A percentile compares a stretch with the other conserved stretches of the same genome.
phyloP scores from a whole-genome alignment of 805 yeast species.

The Lachancea sp. region DNA sequence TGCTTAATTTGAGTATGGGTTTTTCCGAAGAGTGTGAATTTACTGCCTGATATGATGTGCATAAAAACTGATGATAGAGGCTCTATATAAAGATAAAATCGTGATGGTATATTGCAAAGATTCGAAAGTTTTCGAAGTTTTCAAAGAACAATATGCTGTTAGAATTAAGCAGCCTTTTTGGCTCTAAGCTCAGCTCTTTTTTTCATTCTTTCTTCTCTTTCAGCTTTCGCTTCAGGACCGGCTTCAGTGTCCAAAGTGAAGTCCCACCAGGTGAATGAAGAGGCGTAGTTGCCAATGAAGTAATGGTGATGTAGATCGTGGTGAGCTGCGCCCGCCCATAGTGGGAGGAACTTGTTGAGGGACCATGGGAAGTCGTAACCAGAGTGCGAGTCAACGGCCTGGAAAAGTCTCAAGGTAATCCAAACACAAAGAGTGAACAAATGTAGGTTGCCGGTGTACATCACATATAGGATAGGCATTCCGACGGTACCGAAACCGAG shows the following conservation, averaged over 20 bases:
- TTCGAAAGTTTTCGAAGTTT: too few relatives aligned
- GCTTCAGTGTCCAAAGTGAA: constrained; percentile 81
- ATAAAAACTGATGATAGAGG: not conserved
- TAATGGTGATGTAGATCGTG: constrained; percentile 96
- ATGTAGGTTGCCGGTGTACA: constrained; percentile 70
- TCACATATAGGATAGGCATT: constrained; percentile 80
- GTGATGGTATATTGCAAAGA: not conserved
- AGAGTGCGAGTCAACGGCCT: constrained; percentile 96
- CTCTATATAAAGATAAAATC: not conserved
- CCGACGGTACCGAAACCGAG: constrained; percentile 96
- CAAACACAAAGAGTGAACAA: constrained; percentile 83
- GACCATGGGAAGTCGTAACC: constrained; percentile 99
- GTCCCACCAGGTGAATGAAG: constrained; percentile 97
- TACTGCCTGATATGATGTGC: not conserved
- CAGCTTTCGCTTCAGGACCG: constrained; percentile 70
- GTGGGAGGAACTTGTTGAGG: constrained; percentile 81
- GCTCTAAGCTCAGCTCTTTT: constrained; percentile 45
- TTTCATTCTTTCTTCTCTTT: constrained; percentile 62
- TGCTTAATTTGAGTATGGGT: not conserved
- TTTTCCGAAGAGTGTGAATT: not conserved
- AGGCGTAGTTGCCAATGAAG: constrained; percentile 92
- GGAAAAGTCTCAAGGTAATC: constrained; percentile 84
- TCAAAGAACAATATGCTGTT: too few relatives aligned
- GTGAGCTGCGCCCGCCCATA: constrained; percentile 99
- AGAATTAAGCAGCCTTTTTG: constrained; percentile 24